Base-by-base conservation (phyloP, 345 rosid species). In the Triadica sebifera region DNA sequence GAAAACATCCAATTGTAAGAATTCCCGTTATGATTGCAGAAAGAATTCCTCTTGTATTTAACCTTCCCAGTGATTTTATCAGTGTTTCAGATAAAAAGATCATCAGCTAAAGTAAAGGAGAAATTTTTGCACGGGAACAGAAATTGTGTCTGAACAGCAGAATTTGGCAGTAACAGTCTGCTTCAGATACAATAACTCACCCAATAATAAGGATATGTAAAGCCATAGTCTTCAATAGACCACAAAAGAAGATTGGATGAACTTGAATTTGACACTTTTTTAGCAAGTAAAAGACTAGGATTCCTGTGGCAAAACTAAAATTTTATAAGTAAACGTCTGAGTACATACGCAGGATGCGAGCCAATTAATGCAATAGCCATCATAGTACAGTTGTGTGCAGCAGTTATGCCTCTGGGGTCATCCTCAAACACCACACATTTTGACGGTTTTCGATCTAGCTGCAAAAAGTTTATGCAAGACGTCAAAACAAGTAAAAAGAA, bases 371-470 rank as follows among this genome's bases (percentile, higher is more conserved):
- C 98, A 51, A 94, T 82, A 5, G 97, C 97, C 98, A 94, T 94
- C 98, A 94, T 92, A 8, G 97, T 94, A 78, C 98, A 94, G 79
- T 92, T 92, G 81, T 94, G 98, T 75, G 98, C 97, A 0, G 98
- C 98, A 15, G 98, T 83, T 68, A 91, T 87, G 70, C 93, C 95
- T 67, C 98, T 83, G 19, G 97, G 97, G 72, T 92, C 95, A 82
- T 92, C 98, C 83, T 91, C 97, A 67, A 94, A 94, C 53, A 91
- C 98, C 22, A 94, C 90, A 69, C 98, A 94, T 80, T 92, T 94
- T 0, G 97, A 87, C 16, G 98, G 98, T 80, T 94, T 94, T 63
- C 98, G 83, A 76, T 94, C 98, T 78, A 94, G 85, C 98, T 94
- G 91, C 85, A 43, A 76, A 56, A 51, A 67, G 81, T 64, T 41